A percentile compares a stretch with the other conserved stretches of the same genome.
Conservation (phyloP, 768 basidiomycete species). For the Tylopilus intermedius region DNA sequence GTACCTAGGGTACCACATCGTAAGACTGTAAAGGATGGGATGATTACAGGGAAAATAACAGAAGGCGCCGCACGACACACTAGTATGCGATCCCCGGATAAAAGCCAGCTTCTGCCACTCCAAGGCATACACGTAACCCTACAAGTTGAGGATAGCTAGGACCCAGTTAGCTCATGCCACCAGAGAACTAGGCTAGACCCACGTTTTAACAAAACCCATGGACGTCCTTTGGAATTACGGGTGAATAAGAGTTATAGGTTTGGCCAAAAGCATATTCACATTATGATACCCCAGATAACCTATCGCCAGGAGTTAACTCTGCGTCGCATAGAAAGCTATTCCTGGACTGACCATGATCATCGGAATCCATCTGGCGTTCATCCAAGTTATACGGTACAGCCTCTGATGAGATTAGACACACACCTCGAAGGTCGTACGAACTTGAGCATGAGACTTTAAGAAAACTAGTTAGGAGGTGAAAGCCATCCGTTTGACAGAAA, state of each 20-base stretch:
- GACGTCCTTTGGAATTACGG: background rate
- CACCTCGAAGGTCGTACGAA: background rate
- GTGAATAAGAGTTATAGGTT: background rate
- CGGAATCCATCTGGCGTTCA: conserved; percentile 1
- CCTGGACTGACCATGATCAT: background rate
- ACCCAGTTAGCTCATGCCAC: background rate
- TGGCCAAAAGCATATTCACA: background rate
- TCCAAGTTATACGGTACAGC: background rate
- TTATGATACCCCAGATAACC: background rate
- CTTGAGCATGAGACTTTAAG: background rate
- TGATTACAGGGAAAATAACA: background rate
- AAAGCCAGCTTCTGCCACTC: conserved; percentile 3
- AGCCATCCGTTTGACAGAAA: background rate
- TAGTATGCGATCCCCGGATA: conserved; percentile 1
- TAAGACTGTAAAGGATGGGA: background rate
- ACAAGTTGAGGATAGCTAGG: conserved; percentile 3
- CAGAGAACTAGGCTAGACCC: background rate
- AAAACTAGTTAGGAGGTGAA: background rate
- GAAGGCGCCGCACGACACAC: background rate
- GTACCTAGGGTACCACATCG: conserved; percentile 5
- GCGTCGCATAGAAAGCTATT: background rate
- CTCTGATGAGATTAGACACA: background rate
- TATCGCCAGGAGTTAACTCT: background rate
- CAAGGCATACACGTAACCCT: background rate
- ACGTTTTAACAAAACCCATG: conserved; percentile 5